Evolutionary conservation across 2,329 filamentous ascomycete species (phyloP).

Genomic region (Paramyrothecium sp.): DNA sequence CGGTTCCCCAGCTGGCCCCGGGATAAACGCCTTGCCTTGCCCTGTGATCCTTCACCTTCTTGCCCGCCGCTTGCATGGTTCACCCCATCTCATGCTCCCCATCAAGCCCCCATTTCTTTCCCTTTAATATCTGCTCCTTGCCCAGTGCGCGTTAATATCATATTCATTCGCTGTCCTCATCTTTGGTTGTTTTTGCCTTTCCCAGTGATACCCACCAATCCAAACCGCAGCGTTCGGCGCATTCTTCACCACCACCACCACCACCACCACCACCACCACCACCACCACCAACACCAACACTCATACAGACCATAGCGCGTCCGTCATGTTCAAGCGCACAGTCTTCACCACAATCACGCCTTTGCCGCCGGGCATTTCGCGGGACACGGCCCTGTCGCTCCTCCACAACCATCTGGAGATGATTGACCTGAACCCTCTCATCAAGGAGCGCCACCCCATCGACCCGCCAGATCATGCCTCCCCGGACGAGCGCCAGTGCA

Average conservation of each 20-base stretch:
- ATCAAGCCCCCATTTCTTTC: no score
- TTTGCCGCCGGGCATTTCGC: slow-evolving; percentile 65
- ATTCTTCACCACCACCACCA: neutral
- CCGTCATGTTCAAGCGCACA: slow-evolving; percentile 65
- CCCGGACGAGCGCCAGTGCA: slow-evolving; percentile 68
- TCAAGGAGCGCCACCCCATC: slow-evolving; percentile 69
- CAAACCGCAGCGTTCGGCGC: neutral
- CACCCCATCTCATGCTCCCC: no score
- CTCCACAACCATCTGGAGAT: slow-evolving; percentile 78
- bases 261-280: neutral
- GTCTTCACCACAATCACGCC: slow-evolving; percentile 79
- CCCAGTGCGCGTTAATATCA: no score
- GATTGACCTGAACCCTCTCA: slow-evolving; percentile 85
- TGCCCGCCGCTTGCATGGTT: no score
- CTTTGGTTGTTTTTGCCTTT: no score
- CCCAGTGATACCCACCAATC: neutral
- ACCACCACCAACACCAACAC: slow-evolving; percentile 9
- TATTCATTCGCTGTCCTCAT: no score
- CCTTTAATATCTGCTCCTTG: no score
- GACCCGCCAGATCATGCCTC: slow-evolving; percentile 64
- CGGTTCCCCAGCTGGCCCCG: neutral
- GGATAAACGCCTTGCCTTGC: no score
- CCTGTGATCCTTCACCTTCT: no score
- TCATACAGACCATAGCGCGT: slow-evolving; percentile 10
- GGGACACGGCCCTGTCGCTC: slow-evolving; percentile 70